Evolutionary conservation across 2,329 filamentous ascomycete species (phyloP).

Genomic region (Xylariaceae sp.): DNA sequence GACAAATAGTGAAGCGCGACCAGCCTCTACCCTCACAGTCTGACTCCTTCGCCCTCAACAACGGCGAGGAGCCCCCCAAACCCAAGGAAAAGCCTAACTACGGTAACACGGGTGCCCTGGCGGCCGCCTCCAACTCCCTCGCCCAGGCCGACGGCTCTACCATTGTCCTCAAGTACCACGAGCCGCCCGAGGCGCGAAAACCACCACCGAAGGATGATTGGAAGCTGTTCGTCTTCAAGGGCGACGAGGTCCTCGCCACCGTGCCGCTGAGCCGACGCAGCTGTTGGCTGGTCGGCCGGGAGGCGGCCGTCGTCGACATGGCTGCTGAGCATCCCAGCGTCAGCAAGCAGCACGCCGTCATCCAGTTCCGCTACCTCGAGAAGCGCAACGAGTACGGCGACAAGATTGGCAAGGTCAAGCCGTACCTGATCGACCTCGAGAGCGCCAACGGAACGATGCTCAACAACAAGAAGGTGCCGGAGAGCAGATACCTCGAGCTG

Average conservation of each 20-base stretch:
- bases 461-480: slow-evolving; percentile 67
- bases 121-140: slow-evolving; percentile 75
- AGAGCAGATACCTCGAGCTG: slow-evolving; percentile 76
- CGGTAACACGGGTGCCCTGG: slow-evolving; percentile 69
- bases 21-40: slow-evolving; percentile 54
- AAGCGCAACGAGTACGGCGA: slow-evolving; percentile 84
- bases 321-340: slow-evolving; percentile 83
- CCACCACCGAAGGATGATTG: slow-evolving; percentile 70
- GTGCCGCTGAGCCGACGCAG: slow-evolving; percentile 68
- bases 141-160: slow-evolving; percentile 65
- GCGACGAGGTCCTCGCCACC: slow-evolving; percentile 69
- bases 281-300: slow-evolving; percentile 86
- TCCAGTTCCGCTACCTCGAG: slow-evolving; percentile 84
- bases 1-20: slow-evolving; percentile 26
- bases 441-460: slow-evolving; percentile 84
- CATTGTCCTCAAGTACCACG: slow-evolving; percentile 89
- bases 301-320: slow-evolving; percentile 73
- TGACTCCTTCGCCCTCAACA: slow-evolving; percentile 50
- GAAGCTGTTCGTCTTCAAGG: slow-evolving; percentile 93
- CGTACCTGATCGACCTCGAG: slow-evolving; percentile 89
- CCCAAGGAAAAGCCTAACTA: slow-evolving; percentile 88
- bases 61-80: slow-evolving; percentile 40
- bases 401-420: slow-evolving; percentile 67
- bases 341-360: slow-evolving; percentile 90
- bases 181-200: slow-evolving; percentile 87